Evolutionary conservation across 2,329 filamentous ascomycete genomes (phyloP), one percentile per base, ranked within the genome.

Genomic region (Trichoderma brevicompactum): DNA sequence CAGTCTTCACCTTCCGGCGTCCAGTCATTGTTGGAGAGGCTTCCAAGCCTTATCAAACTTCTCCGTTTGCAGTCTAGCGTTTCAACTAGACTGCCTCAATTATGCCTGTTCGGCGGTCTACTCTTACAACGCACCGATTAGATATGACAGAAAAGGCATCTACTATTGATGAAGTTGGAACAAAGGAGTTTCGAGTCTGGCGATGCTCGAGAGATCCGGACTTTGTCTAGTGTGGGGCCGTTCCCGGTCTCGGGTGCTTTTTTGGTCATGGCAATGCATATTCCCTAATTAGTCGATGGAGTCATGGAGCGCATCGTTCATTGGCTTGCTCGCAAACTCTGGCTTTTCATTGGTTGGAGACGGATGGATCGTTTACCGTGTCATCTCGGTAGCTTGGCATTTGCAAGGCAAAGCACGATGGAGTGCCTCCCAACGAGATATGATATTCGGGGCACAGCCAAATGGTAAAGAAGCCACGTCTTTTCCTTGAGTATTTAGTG

Each of bases 1-100:
- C 74, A 7, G 74, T 68, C 65, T 73, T 74, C 32, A 70, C 69
- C 19, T 64, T 66, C 7, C 63, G 55, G 7, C 19, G 34, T 10
- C 48, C 32, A 7, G 38, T 36, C 43, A 49, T 56, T 8, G 7
- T 2, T 6, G 38, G 40, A 38, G 28, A 10, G 19, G 8, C 23
- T 53, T 63, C 40, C 28, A 49, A 17, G 28, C 13, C 28, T 28
- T 41, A 19, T 36, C n/a, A 2, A 15, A 10, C 15, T 23, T 54
- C 15, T 38, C 7, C 49, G 43, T 54, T 36, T 44, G 28, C 15
- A 36, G 41, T 10, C 41, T 13, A 28, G 13, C 13, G 32, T 3
- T n/a, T 7, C 5, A 38, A 12, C 2, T 40, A n/a, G n/a, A 46
- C n/a, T 36, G 17, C 32, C 32, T 34, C 3, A 13, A 13, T 5